Percentiles rank a stretch among this genome's conserved stretches.
Conservation (phyloP, 805 yeast species). For the Saccharomycopsis selenospora region DNA sequence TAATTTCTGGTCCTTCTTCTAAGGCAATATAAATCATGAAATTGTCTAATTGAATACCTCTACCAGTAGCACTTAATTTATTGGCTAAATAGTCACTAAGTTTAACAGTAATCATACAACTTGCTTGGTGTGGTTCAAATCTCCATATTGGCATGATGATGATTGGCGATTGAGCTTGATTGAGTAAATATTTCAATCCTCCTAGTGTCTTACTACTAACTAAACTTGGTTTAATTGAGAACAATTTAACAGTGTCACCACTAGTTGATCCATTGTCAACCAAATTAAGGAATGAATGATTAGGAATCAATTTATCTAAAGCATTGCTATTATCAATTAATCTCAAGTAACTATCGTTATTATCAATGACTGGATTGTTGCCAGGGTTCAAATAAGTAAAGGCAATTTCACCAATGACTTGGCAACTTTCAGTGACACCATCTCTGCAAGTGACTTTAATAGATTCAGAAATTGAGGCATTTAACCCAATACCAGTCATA, state of each 20-base stretch:
- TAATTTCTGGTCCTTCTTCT: conserved; percentile 53
- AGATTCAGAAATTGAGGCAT: conserved; percentile 81
- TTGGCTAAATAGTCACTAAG: conserved; percentile 41
- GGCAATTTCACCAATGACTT: conserved; percentile 80
- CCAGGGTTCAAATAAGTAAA: conserved; percentile 49
- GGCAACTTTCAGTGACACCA: conserved; percentile 52
- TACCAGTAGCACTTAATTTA: conserved; percentile 33
- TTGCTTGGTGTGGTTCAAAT: conserved; percentile 75
- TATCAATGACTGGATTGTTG: conserved; percentile 28
- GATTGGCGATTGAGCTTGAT: conserved; percentile 54
- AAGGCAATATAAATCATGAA: conserved; percentile 43
- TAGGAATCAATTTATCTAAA: conserved; percentile 42
- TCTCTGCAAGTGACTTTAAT: conserved; percentile 67
- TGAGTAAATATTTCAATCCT: conserved; percentile 67
- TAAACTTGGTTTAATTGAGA: conserved; percentile 40
- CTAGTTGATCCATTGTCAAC: conserved; percentile 29
- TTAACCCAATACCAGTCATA: conserved; percentile 48
- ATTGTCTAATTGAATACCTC: conserved; percentile 29
- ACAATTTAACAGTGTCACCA: conserved; percentile 28
- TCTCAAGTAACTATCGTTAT: conserved; percentile 35
- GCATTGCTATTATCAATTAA: conserved; percentile 35
- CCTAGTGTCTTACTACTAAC: conserved; percentile 65
- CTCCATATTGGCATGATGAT: conserved; percentile 82
- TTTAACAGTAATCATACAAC: conserved; percentile 68
- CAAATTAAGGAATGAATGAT: conserved; percentile 47